Conservation (phyloP, 2,329 filamentous ascomycete species). For the Colletotrichum godetiae region DNA sequence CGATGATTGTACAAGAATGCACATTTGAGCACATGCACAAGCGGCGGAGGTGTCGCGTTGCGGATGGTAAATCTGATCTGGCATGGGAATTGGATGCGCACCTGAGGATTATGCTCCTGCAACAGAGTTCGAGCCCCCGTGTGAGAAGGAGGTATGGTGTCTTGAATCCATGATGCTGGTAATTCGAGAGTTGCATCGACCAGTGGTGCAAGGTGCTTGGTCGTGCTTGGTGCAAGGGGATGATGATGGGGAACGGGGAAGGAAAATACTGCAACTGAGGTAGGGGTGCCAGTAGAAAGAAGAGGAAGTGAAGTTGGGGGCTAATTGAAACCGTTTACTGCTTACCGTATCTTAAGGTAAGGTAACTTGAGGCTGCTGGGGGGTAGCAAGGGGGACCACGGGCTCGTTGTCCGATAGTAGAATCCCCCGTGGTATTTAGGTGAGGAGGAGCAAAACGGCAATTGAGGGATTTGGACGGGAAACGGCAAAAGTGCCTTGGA, state of each 20-base stretch:
- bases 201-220: conserved; percentile 15
- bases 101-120: not conserved
- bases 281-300: not conserved
- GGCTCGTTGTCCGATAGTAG: not conserved
- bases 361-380: not conserved
- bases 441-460: not conserved
- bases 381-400: no score
- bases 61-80: conserved; percentile 18
- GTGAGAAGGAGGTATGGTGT: conserved; percentile 5
- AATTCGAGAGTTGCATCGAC: conserved; percentile 16
- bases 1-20: not conserved
- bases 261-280: not conserved
- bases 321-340: not conserved
- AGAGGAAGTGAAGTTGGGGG: not conserved
- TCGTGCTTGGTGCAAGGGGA: conserved; percentile 8
- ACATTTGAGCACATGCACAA: conserved; percentile 1
- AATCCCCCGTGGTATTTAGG: not conserved
- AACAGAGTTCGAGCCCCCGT: conserved; percentile 5
- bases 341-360: not conserved
- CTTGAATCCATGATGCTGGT: conserved; percentile 27
- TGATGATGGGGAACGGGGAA: not conserved
- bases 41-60: not conserved
- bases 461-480: conserved; percentile 4
- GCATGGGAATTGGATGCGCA: conserved; percentile 16
- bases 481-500: conserved; percentile 21